These are phyloP conservation scores for Rehmannia glutinosa DNA, from an alignment of 257 asterid genomes.

Conservation along the genomic window DNA sequence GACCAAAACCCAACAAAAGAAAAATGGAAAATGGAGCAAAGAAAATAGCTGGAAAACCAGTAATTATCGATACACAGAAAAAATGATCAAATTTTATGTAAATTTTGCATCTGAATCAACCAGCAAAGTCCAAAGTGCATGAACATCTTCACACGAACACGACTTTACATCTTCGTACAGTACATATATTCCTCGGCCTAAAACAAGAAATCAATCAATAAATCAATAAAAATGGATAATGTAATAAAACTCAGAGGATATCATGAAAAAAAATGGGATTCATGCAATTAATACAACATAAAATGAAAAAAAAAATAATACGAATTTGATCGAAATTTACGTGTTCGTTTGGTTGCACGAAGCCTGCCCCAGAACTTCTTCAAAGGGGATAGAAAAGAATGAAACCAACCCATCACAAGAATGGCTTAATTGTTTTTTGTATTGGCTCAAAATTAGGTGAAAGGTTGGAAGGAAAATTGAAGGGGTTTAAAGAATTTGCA, in stretches of 20 bases:
- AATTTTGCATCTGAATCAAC: slow-evolving; percentile 41
- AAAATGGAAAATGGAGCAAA: no score
- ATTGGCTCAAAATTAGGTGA: slow-evolving; percentile 20
- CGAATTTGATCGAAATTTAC: slow-evolving; percentile 18
- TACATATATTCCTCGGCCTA: slow-evolving; percentile 48
- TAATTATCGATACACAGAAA: not conserved
- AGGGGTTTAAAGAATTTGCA: not conserved
- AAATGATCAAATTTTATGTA: not conserved
- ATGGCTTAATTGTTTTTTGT: not conserved
- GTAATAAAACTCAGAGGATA: not conserved
- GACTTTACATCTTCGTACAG: slow-evolving; percentile 62
- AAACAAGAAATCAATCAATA: not conserved
- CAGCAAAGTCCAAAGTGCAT: slow-evolving; percentile 55
- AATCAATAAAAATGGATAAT: not conserved
- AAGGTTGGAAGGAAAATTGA: slow-evolving; percentile 23
- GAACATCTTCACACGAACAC: slow-evolving; percentile 72
- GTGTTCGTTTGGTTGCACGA: slow-evolving; percentile 27
- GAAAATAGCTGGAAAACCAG: not conserved
- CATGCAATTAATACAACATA: not conserved
- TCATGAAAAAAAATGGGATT: not conserved
- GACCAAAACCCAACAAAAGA: no score
- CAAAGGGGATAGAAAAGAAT: slow-evolving; percentile 44
- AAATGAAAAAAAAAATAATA: not conserved
- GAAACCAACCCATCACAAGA: slow-evolving; percentile 50
- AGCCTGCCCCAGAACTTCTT: slow-evolving; percentile 46